Evolutionary conservation across 805 yeast species (phyloP).

Genomic region (Yamadazyma insecticola): DNA sequence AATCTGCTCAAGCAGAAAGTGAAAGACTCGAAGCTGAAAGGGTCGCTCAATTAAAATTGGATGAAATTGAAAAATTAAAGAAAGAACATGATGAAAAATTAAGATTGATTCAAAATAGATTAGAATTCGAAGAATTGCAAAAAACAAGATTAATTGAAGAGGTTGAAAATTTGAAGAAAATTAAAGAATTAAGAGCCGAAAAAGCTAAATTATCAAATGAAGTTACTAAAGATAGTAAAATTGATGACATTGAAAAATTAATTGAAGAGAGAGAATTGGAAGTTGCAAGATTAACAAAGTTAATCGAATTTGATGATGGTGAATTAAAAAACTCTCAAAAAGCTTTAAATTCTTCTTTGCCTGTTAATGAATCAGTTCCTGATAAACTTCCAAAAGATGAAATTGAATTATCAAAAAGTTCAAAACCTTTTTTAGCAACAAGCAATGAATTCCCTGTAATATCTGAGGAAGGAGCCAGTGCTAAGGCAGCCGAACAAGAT

Average conservation of each 20-base stretch:
- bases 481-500: constrained; percentile 6
- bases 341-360: constrained; percentile 4
- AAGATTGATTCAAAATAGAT: constrained; percentile 22
- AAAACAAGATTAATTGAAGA: constrained; percentile 34
- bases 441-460: constrained; percentile 27
- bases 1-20: constrained; percentile 17
- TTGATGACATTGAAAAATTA: constrained; percentile 23
- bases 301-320: constrained; percentile 27
- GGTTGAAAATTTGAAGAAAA: constrained; percentile 35
- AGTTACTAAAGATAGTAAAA: constrained; percentile 15
- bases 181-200: constrained; percentile 35
- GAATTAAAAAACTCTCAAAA: constrained; percentile 15
- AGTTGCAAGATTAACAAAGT: constrained; percentile 25
- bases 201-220: constrained; percentile 26
- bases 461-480: constrained; percentile 17
- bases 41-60: constrained; percentile 26
- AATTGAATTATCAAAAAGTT: constrained; percentile 1
- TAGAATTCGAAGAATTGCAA: constrained; percentile 36
- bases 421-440: constrained; percentile 20
- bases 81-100: constrained; percentile 30
- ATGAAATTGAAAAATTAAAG: constrained; percentile 29
- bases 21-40: constrained; percentile 22
- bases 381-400: constrained; percentile 12
- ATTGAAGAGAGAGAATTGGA: constrained; percentile 31
- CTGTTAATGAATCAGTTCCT: constrained; percentile 10